Base-by-base conservation (phyloP, 140 eudicot genomes). In the Stevia rebaudiana region DNA sequence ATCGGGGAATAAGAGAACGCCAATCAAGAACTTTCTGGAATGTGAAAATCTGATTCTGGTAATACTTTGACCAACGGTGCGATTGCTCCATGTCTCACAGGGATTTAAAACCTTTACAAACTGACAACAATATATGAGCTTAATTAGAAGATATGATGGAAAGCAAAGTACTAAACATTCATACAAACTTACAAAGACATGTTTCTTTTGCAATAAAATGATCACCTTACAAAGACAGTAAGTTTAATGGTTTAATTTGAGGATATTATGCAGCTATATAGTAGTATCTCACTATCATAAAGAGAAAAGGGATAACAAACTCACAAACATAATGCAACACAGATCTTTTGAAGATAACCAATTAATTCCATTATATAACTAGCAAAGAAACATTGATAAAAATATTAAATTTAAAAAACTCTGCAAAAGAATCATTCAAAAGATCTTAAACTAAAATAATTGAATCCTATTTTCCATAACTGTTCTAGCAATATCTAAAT, bases 1-100 rank as follows among this genome's bases (percentile, higher is more conserved):
- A 74, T 76, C 94, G 75, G 70, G 80, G 81, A 80, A 71, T 77
- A 80, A 80, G 71, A 74, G 78, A 83, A 80, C 82, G 86, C 95
- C 97, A 83, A 77, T 88, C 95, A 59, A 88, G 97, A 74, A 83
- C 88, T 88, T 88, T 73, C 71, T 78, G 80, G 81, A 86, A 75
- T 55, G 95, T 76, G 50, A 80, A 78, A 68, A 46, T 77, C 68
- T 75, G 84, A 57, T 72, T 78, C 67, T 80, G 78, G 85, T 65
- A 80, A 85, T 82, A 71, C 68, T 81, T 77, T 84, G 96, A 85
- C 86, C 81, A 73, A 46, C 71, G 84, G 81, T 67, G 75, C 40
- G 75, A 69, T 70, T 75, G 83, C 84, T 85, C 98, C 98, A 92
- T 92, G 84, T 78, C 82, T 78, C 76, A 68, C 37, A 63, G 50